phyloP scores from a whole-genome alignment of 768 basidiomycete species.

The Amyloporia xantha region DNA sequence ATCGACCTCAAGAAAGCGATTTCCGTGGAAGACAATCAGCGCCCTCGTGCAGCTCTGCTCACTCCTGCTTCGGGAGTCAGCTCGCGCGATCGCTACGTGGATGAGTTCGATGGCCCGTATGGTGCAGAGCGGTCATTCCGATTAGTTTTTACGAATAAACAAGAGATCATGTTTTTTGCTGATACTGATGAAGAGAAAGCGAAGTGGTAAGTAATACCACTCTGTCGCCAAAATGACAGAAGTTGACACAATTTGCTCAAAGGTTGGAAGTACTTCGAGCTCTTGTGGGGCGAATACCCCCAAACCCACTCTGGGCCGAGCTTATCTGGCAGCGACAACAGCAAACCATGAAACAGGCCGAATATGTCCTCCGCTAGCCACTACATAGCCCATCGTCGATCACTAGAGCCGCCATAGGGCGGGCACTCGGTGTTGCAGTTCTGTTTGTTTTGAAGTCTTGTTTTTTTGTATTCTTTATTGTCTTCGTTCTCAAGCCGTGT shows the following conservation, averaged over 20 bases:
- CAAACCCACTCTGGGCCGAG: conserved; percentile 92
- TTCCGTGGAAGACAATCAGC: conserved; percentile 71
- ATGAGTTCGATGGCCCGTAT: conserved; percentile 59
- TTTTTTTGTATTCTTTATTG: not conserved
- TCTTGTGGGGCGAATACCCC: conserved; percentile 83
- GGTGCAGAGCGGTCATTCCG: conserved; percentile 82
- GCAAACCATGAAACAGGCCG: conserved; percentile 25
- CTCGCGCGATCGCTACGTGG: conserved; percentile 32
- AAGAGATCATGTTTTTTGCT: conserved; percentile 86
- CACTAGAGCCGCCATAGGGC: not conserved
- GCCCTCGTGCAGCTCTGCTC: conserved; percentile 38
- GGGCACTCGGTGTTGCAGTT: not conserved
- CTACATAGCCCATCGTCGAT: not conserved
- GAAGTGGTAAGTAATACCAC: conserved; percentile 57
- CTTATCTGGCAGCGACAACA: conserved; percentile 79
- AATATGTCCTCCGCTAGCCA: not conserved
- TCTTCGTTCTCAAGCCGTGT: not conserved
- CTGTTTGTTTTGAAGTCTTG: not conserved
- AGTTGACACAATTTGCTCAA: not conserved
- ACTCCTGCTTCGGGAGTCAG: conserved; percentile 37
- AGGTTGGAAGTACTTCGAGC: conserved; percentile 86
- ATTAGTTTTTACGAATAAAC: conserved; percentile 66
- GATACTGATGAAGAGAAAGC: conserved; percentile 86
- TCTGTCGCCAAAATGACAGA: not conserved
- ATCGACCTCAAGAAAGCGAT: conserved; percentile 85